Base-by-base conservation (phyloP, 73 alveolate genomes). In the Paramecium sexaurelia region DNA sequence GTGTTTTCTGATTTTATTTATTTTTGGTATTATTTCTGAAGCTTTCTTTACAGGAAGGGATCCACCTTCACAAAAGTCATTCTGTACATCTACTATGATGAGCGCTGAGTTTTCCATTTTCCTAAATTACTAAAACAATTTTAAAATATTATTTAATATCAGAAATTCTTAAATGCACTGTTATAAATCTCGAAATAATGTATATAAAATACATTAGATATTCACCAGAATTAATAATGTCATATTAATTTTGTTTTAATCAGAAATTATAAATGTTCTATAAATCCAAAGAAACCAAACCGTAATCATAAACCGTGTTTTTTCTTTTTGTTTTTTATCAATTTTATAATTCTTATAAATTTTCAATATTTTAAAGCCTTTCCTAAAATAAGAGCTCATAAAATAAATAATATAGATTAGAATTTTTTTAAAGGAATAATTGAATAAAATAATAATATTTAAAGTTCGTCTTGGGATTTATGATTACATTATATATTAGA, bases 41-140 rank as follows among this genome's bases (percentile, higher is more conserved):
- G 99, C 96, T 5, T 95, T 96, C 41, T 92, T 36, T 13, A 97
- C 98, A 9, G 92, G 97, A 29, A 98, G 92, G 1, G 98, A 95
- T 5, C 99, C 99, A 26, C 98, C 98, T 92, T 97, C 99, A 47
- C 99, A 97, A 78, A 98, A 98, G 92, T 98, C 99, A 93, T 98
- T 97, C 92, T 98, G 95, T 20, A 97, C 96, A 86, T 98, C 99
- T 20, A 98, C 98, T 36, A 98, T 92, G 33, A 98, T 87, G 66
- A 98, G 92, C 4, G 98, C 99, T 0, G 43, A 29, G 4, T 61
- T 61, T 29, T 61, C 83, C 39, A 61, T 29, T 61, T 61, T 61
- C 6, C 0, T 61, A 5, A 47, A 29, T 61, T 61, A 26, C 43
- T 61, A 61, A 17, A 51, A 51, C 67, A 1, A 51, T 17, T 51